Percentiles rank a stretch among this genome's conserved stretches.
These are phyloP conservation scores for Psidium guajava DNA, from an alignment of 345 rosid species.

Conservation along the genomic window DNA sequence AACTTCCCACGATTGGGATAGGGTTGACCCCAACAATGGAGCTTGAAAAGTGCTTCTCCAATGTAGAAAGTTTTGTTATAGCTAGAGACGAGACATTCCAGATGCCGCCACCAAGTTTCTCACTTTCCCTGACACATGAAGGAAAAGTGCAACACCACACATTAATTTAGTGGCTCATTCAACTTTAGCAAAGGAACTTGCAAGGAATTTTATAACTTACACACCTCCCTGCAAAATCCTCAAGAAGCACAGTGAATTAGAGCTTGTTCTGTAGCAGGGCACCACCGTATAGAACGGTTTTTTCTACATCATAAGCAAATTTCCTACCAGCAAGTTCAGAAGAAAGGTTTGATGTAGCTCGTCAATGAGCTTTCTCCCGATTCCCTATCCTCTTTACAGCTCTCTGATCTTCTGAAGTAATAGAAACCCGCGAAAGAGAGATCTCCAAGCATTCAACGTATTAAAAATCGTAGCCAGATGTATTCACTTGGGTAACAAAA, in stretches of 20 bases:
- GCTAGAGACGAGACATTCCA: no score
- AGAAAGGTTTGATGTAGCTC: conserved; percentile 48
- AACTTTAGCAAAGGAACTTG: background rate
- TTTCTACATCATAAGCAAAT: conserved; percentile 85
- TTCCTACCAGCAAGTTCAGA: conserved; percentile 47
- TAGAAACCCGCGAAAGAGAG: conserved; percentile 40
- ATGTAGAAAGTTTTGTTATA: no score
- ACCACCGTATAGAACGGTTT: conserved; percentile 50
- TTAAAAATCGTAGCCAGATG: background rate
- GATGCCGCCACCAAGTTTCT: conserved; percentile 13
- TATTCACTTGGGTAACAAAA: background rate
- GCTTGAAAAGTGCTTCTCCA: no score
- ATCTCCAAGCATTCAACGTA: background rate
- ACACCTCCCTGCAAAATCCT: conserved; percentile 49
- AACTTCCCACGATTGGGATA: no score
- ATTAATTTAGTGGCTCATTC: background rate
- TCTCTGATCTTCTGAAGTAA: conserved; percentile 40
- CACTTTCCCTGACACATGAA: background rate
- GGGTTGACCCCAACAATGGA: no score
- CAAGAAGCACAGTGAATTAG: conserved; percentile 54
- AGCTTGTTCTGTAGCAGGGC: conserved; percentile 52
- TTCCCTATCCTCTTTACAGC: conserved; percentile 44
- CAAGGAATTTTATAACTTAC: background rate
- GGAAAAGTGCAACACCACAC: conserved; percentile 1
- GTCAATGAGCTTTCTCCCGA: conserved; percentile 62